phyloP scores from a whole-genome alignment of 768 basidiomycete species.

The Mycena polygramma region DNA sequence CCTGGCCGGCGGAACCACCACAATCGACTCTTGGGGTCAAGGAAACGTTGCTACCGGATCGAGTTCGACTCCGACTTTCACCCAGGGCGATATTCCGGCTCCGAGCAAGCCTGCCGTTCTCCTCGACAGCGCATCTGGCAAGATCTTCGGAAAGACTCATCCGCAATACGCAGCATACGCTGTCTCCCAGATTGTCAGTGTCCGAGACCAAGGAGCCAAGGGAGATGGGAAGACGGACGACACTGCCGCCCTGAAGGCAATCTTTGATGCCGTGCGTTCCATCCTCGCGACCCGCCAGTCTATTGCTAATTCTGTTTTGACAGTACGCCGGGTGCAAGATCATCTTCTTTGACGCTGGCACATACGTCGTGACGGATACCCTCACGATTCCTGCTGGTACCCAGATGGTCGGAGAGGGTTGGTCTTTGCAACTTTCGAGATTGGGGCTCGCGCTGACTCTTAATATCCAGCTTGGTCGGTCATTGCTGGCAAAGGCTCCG shows the following conservation, averaged over 20 bases:
- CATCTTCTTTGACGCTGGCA: slow-evolving; percentile 84
- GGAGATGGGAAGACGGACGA: slow-evolving; percentile 86
- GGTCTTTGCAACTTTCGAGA: too few relatives aligned
- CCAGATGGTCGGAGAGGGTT: slow-evolving; percentile 68
- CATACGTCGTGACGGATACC: slow-evolving; percentile 67
- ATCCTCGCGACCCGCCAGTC: not conserved
- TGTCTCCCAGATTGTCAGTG: slow-evolving; percentile 76
- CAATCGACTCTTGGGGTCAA: slow-evolving; percentile 79
- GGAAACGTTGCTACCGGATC: slow-evolving; percentile 78
- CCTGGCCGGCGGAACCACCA: slow-evolving; percentile 71
- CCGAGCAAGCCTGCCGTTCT: slow-evolving; percentile 69
- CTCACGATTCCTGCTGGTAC: slow-evolving; percentile 70
- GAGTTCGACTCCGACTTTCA: slow-evolving; percentile 56
- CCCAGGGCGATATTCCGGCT: slow-evolving; percentile 61
- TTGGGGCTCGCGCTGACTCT: too few relatives aligned
- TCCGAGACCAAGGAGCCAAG: slow-evolving; percentile 74
- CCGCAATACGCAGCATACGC: slow-evolving; percentile 78
- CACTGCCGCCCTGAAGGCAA: slow-evolving; percentile 72
- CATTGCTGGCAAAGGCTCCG: slow-evolving; percentile 61
- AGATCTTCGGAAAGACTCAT: slow-evolving; percentile 71
- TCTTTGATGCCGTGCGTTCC: slow-evolving; percentile 66
- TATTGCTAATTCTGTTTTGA: not conserved
- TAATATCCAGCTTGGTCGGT: slow-evolving; percentile 57
- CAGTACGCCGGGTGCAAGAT: slow-evolving; percentile 83
- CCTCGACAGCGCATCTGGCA: slow-evolving; percentile 63